phyloP scores from a whole-genome alignment of 2,329 filamentous ascomycete species.

The Diplocarpon rosae region DNA sequence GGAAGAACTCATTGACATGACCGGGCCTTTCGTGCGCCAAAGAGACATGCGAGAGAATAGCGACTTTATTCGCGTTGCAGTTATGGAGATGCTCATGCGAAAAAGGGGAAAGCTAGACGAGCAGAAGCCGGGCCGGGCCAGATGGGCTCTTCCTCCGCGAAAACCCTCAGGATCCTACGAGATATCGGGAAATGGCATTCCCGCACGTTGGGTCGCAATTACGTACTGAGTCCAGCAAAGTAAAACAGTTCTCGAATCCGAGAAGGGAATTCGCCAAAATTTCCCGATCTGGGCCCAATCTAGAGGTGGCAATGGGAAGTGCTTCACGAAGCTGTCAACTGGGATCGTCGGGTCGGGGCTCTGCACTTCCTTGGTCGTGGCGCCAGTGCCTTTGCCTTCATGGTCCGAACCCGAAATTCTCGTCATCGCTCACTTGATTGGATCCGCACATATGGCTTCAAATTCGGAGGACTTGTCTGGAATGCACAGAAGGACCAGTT shows the following conservation, averaged over 20 bases:
- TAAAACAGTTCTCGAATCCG: not conserved
- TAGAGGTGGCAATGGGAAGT: too few relatives aligned
- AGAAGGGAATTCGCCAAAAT: too few relatives aligned
- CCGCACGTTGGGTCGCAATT: conserved; percentile 43
- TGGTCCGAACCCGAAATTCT: too few relatives aligned
- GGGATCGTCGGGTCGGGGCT: too few relatives aligned
- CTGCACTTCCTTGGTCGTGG: too few relatives aligned
- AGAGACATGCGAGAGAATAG: conserved; percentile 60
- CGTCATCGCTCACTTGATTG: too few relatives aligned
- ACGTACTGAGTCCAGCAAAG: conserved; percentile 5
- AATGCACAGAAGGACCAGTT: too few relatives aligned
- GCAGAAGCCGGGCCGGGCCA: conserved; percentile 52
- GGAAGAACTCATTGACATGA: conserved; percentile 26
- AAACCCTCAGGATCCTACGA: conserved; percentile 42
- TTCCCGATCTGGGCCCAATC: too few relatives aligned
- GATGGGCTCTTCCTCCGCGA: conserved; percentile 53
- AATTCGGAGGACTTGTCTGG: too few relatives aligned
- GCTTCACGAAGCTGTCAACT: too few relatives aligned
- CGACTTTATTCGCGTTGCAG: conserved; percentile 59
- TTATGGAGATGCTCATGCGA: conserved; percentile 64
- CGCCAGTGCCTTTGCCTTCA: too few relatives aligned
- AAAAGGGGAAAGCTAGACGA: conserved; percentile 55
- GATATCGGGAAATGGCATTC: conserved; percentile 46
- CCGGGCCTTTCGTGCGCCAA: conserved; percentile 41
- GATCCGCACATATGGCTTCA: too few relatives aligned